Evolutionary conservation across 257 asterid genomes (phyloP).

Genomic region (Salvia rosmarinus): DNA sequence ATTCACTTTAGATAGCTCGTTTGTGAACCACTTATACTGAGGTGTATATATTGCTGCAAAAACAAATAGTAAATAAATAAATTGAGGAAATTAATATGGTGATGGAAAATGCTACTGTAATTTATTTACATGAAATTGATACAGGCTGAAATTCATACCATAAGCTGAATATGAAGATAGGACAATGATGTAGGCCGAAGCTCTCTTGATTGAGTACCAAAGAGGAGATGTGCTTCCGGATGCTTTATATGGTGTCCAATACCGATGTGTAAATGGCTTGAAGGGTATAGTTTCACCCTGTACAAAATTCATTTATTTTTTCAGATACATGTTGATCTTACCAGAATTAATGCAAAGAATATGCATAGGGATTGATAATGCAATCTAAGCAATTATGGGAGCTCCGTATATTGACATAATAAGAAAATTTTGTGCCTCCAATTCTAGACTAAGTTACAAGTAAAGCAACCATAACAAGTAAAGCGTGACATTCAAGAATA

Average conservation of each 20-base stretch:
- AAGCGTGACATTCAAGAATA: too few relatives aligned
- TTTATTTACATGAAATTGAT: background rate
- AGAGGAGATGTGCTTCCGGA: conserved; percentile 69
- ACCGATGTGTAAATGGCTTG: too few relatives aligned
- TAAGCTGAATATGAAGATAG: conserved; percentile 89
- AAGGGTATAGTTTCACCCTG: too few relatives aligned
- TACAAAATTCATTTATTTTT: too few relatives aligned
- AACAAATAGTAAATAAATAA: too few relatives aligned
- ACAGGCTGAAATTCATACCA: conserved; percentile 43
- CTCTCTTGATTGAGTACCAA: conserved; percentile 95
- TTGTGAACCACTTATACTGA: conserved; percentile 67
- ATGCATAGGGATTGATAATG: background rate
- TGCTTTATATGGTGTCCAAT: too few relatives aligned
- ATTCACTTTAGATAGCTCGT: conserved; percentile 77
- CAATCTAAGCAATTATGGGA: background rate
- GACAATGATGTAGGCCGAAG: conserved; percentile 53
- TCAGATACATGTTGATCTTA: too few relatives aligned
- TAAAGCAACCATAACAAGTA: too few relatives aligned
- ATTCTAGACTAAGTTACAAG: too few relatives aligned
- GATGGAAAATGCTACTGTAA: conserved; percentile 5
- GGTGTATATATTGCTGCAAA: too few relatives aligned
- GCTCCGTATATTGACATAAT: background rate
- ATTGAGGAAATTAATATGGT: background rate
- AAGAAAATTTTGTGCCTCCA: too few relatives aligned
- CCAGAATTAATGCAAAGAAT: too few relatives aligned